Percentiles rank a stretch among this genome's conserved stretches.
phyloP scores from a whole-genome alignment of 2,329 filamentous ascomycete species.

The Ophiocordyceps camponoti-leonardi region DNA sequence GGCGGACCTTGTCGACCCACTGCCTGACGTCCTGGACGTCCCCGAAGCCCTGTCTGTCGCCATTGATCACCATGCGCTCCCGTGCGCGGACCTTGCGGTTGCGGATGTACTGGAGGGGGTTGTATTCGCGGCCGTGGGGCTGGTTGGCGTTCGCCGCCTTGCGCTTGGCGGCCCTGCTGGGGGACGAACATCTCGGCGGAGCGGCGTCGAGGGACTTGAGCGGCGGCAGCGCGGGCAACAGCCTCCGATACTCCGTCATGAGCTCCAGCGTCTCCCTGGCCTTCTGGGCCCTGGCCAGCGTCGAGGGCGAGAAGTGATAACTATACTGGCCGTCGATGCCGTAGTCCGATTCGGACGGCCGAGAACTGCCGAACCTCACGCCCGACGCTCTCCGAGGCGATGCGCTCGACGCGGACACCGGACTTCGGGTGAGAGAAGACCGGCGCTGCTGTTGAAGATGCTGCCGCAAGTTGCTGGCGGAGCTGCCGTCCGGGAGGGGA shows the following conservation, averaged over 20 bases:
- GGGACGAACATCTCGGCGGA: conserved; percentile 1
- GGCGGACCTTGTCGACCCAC: conserved; percentile 57
- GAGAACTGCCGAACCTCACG: conserved; percentile 22
- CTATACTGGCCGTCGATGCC: conserved; percentile 28
- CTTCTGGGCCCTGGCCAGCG: conserved; percentile 65
- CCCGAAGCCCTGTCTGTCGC: conserved; percentile 59
- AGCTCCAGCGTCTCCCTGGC: conserved; percentile 76
- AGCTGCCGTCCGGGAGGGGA: conserved; percentile 32
- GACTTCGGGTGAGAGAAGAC: conserved; percentile 42
- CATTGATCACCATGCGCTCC: conserved; percentile 58
- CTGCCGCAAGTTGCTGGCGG: conserved; percentile 43
- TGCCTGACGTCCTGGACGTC: conserved; percentile 52
- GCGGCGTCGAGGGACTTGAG: conserved; percentile 27
- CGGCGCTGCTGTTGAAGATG: conserved; percentile 58
- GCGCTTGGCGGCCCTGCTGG: conserved; percentile 8
- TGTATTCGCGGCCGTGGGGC: conserved; percentile 54
- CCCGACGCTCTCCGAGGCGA: conserved; percentile 23
- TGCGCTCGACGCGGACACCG: conserved; percentile 27
- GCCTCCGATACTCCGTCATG: conserved; percentile 63
- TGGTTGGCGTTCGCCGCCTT: conserved; percentile 17
- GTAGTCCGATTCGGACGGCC: conserved; percentile 30
- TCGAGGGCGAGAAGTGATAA: conserved; percentile 62
- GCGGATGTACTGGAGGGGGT: conserved; percentile 81
- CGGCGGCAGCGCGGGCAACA: conserved; percentile 65
- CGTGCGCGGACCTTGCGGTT: conserved; percentile 75